Base-by-base conservation (phyloP, 2,329 filamentous ascomycete species). In the Stachybotrys elegans region DNA sequence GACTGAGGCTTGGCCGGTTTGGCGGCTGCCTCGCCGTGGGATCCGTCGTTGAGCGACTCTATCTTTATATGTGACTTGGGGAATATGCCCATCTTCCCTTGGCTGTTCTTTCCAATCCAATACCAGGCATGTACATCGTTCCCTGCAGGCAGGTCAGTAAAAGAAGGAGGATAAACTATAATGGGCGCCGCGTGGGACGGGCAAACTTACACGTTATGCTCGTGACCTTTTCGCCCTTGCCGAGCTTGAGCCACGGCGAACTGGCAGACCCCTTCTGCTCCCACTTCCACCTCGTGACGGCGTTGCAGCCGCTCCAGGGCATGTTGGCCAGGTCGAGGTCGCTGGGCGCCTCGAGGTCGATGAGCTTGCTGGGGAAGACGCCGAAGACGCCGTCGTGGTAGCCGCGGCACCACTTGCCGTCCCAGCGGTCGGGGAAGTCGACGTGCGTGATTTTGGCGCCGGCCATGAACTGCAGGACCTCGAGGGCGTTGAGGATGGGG, bases 161-260 rank as follows among this genome's bases (percentile, higher is more conserved):
- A n/a, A n/a, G n/a, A n/a, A n/a, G n/a, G n/a, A n/a, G n/a, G n/a
- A n/a, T n/a, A n/a, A n/a, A n/a, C n/a, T n/a, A n/a, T n/a, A n/a
- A n/a, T n/a, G n/a, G n/a, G n/a, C n/a, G n/a, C n/a, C n/a, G 4
- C 12, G 11, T 32, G 29, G 29, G 29, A n/a, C 11, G 17, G 8
- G 12, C 35, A 22, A 11, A 49, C 52, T 51, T 22, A 57, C 54
- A 57, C 4, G 48, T 49, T 13, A 55, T 80, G 66, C 71, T 81
- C 42, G 64, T 70, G n/a, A 72, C 75, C 5, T 69, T 73, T 45
- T 75, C 71, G 14, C 67, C 71, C 22, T 72, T 71, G 5, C 69
- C 69, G 48, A 76, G 51, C 14, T 43, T 35, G 13, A 57, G 16
- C 54, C 54, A 57, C 3, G 49, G 48, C 2, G 37, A 29, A 5